Evolutionary conservation across 78 protist genomes (phyloP), one percentile per base, ranked within the genome.

Genomic region (Dictyostelium firmibasis): DNA sequence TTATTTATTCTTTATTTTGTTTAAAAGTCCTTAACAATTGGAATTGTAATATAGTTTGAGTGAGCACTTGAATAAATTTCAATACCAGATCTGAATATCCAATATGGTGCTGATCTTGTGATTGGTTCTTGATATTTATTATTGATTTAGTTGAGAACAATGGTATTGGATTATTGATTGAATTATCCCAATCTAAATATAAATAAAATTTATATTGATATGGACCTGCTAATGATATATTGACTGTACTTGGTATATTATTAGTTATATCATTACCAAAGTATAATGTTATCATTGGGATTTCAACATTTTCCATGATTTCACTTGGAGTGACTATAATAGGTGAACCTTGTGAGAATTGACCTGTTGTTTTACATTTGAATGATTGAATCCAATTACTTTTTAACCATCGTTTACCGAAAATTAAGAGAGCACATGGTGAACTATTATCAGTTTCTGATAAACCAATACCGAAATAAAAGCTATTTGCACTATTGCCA

Each of bases 401-500:
- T 77, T 43, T 77, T 20, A 67, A 41, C 83, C 83, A 77, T 36
- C 23, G n/a, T 43, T 43, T 77, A 35, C 67, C 64, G 5, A 77
- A 77, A 11, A 43, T 43, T 77, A 67, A 38, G n/a, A 77, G 10
- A 25, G 53, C 62, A 13, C 53, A 4, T n/a, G 31, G 31, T 44
- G 41, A 3, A 23, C 0, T 1, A 43, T 25, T 33, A 18, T 0
- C 20, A 2, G 4, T 4, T 43, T 64, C 67, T 25, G 62, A 41
- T 36, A 77, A 77, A 77, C 44, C 64, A 5, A 77, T 77, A 25
- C 83, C 83, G 44, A 77, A 67, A 43, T 77, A 77, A 10, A 77
- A 77, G 14, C 23, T 77, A n/a, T 18, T 62, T n/a, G 70, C 70
- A n/a, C 9, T 5, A 7, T 18, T 62, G n/a, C n/a, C 33, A 62